Base-by-base conservation (phyloP, 805 yeast genomes). In the Yamadazyma scolyti region DNA sequence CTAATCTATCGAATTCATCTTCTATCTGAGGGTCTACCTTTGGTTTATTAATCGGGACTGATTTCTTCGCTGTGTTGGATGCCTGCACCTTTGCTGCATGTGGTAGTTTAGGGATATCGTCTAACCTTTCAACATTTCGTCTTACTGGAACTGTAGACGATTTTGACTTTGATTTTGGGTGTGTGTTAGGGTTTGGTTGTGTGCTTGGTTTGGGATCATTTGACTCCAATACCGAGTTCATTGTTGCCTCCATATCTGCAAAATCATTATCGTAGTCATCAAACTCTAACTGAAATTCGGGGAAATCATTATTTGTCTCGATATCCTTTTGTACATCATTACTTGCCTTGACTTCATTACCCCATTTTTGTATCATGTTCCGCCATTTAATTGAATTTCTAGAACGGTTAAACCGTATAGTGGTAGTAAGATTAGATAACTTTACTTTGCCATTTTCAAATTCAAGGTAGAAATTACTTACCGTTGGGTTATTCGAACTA, bases 1-100 rank as follows among this genome's bases (percentile, higher is more conserved):
- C 72, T 25, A 65, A 51, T 39, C 65, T 71, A 23, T 58, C 58
- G 36, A 65, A 65, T 17, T 65, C 71, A 43, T 65, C 69, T 37
- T 50, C 41, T 12, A n/a, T n/a, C n/a, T n/a, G n/a, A 7, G 22
- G 7, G 9, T 9, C 13, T n/a, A 25, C 23, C n/a, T n/a, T n/a
- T n/a, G n/a, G n/a, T n/a, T n/a, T n/a, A n/a, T n/a, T n/a, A n/a
- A n/a, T n/a, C n/a, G n/a, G n/a, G n/a, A n/a, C n/a, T n/a, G n/a
- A n/a, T n/a, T n/a, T n/a, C n/a, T n/a, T n/a, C n/a, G n/a, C n/a
- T n/a, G n/a, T n/a, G n/a, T n/a, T n/a, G n/a, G n/a, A n/a, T n/a
- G n/a, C n/a, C n/a, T n/a, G n/a, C n/a, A n/a, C n/a, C n/a, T n/a
- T n/a, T n/a, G n/a, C n/a, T n/a, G n/a, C n/a, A n/a, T n/a, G n/a